Conservation (phyloP, 2,329 filamentous ascomycete genomes). For the Fusarium protoensiforme region DNA sequence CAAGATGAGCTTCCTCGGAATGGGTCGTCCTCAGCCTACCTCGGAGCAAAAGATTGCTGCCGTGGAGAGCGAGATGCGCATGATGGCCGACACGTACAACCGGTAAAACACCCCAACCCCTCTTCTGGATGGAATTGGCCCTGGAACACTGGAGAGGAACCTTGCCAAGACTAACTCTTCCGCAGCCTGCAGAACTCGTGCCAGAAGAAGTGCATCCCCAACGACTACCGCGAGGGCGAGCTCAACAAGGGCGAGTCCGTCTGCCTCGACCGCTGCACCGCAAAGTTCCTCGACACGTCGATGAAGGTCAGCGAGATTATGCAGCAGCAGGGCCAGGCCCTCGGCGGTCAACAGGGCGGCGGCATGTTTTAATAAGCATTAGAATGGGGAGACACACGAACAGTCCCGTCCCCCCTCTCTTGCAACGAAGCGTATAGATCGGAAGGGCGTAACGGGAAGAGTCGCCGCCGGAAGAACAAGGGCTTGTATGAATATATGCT, state of each 20-base stretch:
- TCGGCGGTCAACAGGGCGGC: slow-evolving; percentile 55
- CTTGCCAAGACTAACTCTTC: not conserved
- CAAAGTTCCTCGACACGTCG: slow-evolving; percentile 99
- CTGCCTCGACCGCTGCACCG: slow-evolving; percentile 95
- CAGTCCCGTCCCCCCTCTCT: not conserved
- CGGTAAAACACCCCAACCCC: slow-evolving; percentile 67
- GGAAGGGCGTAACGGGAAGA: not conserved
- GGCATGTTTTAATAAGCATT: slow-evolving; percentile 42
- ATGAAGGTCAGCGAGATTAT: slow-evolving; percentile 98
- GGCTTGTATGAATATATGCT: slow-evolving; percentile 34
- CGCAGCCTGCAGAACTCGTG: slow-evolving; percentile 86
- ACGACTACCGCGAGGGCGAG: slow-evolving; percentile 92
- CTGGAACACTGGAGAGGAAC: not conserved
- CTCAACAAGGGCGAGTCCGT: slow-evolving; percentile 99
- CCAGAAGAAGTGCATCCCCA: slow-evolving; percentile 92
- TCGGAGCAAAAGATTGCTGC: slow-evolving; percentile 98
- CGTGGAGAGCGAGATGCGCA: slow-evolving; percentile 96
- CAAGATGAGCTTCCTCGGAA: slow-evolving; percentile 59
- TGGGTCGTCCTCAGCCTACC: slow-evolving; percentile 80
- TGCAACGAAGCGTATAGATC: not conserved
- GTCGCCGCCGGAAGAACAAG: not conserved
- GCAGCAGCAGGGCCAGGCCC: slow-evolving; percentile 83
- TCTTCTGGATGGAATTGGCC: not conserved
- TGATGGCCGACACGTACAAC: slow-evolving; percentile 98
- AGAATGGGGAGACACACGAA: not conserved